Evolutionary conservation across 129 eudicot genomes (phyloP).

Genomic region (Erigeron canadensis): DNA sequence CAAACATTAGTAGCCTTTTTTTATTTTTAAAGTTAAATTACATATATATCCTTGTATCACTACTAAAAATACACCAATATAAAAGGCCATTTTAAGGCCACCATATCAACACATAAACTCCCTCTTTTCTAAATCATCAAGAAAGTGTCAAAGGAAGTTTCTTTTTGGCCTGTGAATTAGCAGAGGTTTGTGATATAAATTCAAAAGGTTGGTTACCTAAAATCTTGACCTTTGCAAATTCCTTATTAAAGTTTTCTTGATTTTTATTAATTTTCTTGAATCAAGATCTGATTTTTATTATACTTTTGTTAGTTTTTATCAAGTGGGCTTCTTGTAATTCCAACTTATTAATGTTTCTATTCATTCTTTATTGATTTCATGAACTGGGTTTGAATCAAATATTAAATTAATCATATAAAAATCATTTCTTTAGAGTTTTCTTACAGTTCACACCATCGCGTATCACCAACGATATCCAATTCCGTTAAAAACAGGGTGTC

Average conservation of each 20-base stretch:
- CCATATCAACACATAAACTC: conserved; percentile 17
- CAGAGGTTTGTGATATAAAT: conserved; percentile 18
- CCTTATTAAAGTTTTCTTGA: conserved; percentile 10
- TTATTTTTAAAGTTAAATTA: conserved; percentile 25
- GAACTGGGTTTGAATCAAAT: conserved; percentile 21
- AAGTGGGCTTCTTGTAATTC: conserved; percentile 25
- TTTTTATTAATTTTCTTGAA: conserved; percentile 15
- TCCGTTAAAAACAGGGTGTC: too few relatives aligned
- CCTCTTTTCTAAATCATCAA: conserved; percentile 20
- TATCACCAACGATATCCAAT: too few relatives aligned
- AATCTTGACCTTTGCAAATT: conserved; percentile 33
- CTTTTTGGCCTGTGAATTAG: conserved; percentile 23
- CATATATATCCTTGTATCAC: conserved; percentile 16
- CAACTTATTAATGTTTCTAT: background rate
- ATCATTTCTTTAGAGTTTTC: background rate
- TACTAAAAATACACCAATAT: conserved; percentile 1
- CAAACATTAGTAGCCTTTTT: conserved; percentile 4
- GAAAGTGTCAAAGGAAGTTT: conserved; percentile 25
- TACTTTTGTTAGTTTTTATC: conserved; percentile 15
- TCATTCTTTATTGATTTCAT: conserved; percentile 3
- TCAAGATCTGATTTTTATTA: conserved; percentile 25
- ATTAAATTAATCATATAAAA: conserved; percentile 8
- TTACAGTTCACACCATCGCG: background rate
- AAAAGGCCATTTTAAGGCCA: conserved; percentile 18
- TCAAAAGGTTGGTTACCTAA: conserved; percentile 31